Evolutionary conservation across 805 yeast genomes (phyloP), one percentile per base, ranked within the genome.

Genomic region (Wickerhamia fluorescens): DNA sequence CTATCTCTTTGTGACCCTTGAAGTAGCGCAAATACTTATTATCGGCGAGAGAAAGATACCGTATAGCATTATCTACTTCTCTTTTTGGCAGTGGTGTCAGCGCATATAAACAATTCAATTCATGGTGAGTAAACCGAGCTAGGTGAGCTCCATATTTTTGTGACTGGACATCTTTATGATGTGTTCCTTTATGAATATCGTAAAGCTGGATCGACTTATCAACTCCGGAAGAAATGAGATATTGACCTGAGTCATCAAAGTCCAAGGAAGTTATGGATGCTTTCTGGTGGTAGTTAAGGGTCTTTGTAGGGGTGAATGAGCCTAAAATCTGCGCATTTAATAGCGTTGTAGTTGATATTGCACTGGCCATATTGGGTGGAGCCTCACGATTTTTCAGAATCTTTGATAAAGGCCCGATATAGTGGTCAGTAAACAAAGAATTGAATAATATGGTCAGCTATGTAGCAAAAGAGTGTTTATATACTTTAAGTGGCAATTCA

Each of bases 61-160:
- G 63, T 15, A 92, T 71, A 9, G 75, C 74, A 46, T 83, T 75
- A 38, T 84, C 88, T 28, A 73, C 78, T n/a, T 45, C 55, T 7
- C 27, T 14, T 14, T 31, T 41, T 5, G 37, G 45, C 3, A 46
- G 30, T 6, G 66, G 66, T 0, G 97, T 86, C 4, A 95, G 82
- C 1, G 94, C 87, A 49, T 82, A 84, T 10, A 89, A 64, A 45
- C 92, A 79, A 42, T 78, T 76, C 33, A 71, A 66, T 25, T 75
- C 77, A 24, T 71, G 68, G 45, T 81, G 94, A 1, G 95, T 77
- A 52, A 92, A 92, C 25, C 75, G 66, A 3, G 95, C 96, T 21
- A 84, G 56, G 46, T 85, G 87, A 33, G 87, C 83, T 1, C 98
- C 98, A 44, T 92, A 92, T 49, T 92, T 92, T 57, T 87, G 88